These are phyloP conservation scores for Casuarina equisetifolia DNA, from an alignment of 306 rosid species.

Conservation along the genomic window DNA sequence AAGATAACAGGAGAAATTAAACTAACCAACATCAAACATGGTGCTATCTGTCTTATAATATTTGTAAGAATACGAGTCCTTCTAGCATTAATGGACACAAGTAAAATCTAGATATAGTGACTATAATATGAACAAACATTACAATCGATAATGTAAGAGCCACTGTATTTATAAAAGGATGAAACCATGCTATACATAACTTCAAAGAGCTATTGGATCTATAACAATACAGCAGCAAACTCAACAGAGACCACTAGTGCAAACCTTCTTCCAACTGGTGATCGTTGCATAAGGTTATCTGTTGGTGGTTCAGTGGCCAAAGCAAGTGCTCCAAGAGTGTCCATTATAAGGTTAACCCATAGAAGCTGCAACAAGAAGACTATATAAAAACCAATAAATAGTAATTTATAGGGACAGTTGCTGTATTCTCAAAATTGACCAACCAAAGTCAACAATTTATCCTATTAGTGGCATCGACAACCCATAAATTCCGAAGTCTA, in stretches of 20 bases:
- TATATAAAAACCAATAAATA: slow-evolving; percentile 14
- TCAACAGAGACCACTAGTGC: slow-evolving; percentile 11
- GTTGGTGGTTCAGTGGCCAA: slow-evolving; percentile 99
- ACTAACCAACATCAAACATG: not conserved
- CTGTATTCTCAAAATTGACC: slow-evolving; percentile 19
- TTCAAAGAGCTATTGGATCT: slow-evolving; percentile 3
- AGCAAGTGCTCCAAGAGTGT: slow-evolving; percentile 97
- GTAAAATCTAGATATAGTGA: not conserved
- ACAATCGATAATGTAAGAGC: not conserved
- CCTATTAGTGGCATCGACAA: not conserved
- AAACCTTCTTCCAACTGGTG: slow-evolving; percentile 96
- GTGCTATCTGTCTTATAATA: not conserved
- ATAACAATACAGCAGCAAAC: not conserved
- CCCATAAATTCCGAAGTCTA: not conserved
- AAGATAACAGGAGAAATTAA: not conserved
- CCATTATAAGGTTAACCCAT: slow-evolving; percentile 99
- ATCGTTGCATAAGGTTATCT: slow-evolving; percentile 76
- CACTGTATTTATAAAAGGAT: not conserved
- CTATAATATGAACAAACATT: not conserved
- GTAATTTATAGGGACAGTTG: not conserved
- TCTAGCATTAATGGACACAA: not conserved
- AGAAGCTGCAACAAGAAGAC: slow-evolving; percentile 64
- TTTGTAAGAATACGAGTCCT: not conserved
- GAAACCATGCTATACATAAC: not conserved
- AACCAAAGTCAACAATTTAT: not conserved